A percentile compares a stretch with the other conserved stretches of the same genome.
phyloP scores from a whole-genome alignment of 2,329 filamentous ascomycete genomes.

The Alternaria novae-zelandiae region DNA sequence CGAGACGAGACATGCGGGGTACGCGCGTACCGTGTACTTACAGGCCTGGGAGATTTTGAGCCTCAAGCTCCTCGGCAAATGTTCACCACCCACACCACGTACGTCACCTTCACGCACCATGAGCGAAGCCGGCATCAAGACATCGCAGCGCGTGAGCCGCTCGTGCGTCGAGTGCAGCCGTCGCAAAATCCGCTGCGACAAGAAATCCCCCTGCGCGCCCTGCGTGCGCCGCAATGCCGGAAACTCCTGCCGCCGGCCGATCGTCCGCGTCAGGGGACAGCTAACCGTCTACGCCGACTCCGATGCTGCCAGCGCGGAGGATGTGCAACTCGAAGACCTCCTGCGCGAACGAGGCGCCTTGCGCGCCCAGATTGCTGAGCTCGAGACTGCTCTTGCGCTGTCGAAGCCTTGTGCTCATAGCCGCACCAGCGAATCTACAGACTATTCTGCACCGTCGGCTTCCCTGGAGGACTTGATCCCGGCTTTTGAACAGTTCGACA shows the following conservation, averaged over 20 bases:
- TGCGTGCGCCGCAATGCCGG: slow-evolving; percentile 15
- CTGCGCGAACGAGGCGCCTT: slow-evolving; percentile 14
- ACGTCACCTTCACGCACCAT: background rate
- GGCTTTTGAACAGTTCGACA: slow-evolving; percentile 19
- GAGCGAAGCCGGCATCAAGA: slow-evolving; percentile 15
- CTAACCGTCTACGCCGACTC: slow-evolving; percentile 12
- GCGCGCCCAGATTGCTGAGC: slow-evolving; percentile 17
- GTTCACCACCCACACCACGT: background rate
- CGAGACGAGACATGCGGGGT: background rate
- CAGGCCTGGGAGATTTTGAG: background rate
- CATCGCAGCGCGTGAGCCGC: slow-evolving; percentile 13
- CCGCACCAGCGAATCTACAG: slow-evolving; percentile 9
- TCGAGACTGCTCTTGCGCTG: slow-evolving; percentile 15
- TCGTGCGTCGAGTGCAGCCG: slow-evolving; percentile 17
- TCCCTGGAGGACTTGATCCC: slow-evolving; percentile 16
- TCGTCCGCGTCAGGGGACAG: slow-evolving; percentile 18
- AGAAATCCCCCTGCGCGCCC: slow-evolving; percentile 14
- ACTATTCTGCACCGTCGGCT: slow-evolving; percentile 6
- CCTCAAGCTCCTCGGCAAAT: slow-evolving; percentile 9
- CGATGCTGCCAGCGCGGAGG: background rate
- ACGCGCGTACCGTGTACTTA: background rate
- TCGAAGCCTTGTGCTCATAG: slow-evolving; percentile 19
- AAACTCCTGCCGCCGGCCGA: slow-evolving; percentile 15
- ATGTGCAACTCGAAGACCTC: slow-evolving; percentile 7
- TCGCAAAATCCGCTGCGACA: slow-evolving; percentile 20